Conservation (phyloP, 225 moss, liverwort and hornwort genomes). For the Physcomitrium patens region DNA sequence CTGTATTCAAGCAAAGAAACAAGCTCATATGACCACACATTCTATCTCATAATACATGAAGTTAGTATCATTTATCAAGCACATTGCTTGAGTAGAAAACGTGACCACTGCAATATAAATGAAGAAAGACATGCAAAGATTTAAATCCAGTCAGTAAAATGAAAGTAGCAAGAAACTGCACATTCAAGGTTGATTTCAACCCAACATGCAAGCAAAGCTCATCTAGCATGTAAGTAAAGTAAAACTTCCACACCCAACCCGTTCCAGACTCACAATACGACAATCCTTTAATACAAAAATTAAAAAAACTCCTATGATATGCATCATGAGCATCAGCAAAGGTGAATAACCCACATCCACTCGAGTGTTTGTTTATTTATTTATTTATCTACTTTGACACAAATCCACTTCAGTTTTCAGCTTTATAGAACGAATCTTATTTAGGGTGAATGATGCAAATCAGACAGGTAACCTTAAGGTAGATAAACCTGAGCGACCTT, state of each 20-base stretch:
- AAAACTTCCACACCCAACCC: background rate
- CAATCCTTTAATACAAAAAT: background rate
- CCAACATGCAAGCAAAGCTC: too few species aligned
- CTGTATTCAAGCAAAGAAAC: conserved; percentile 8
- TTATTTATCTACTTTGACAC: too few species aligned
- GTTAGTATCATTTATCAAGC: conserved; percentile 17
- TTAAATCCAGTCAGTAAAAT: background rate
- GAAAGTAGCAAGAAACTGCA: background rate
- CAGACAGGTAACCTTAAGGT: background rate
- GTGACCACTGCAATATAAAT: background rate
- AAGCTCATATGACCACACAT: conserved; percentile 5
- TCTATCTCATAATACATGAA: background rate
- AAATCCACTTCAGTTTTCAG: background rate
- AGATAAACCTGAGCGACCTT: conserved; percentile 22
- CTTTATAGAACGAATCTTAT: background rate
- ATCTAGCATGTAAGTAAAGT: too few species aligned
- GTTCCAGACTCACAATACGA: background rate
- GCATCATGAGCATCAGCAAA: background rate
- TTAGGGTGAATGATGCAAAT: background rate
- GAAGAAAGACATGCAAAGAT: background rate
- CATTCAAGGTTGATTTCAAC: background rate
- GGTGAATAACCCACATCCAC: too few species aligned
- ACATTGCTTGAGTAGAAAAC: background rate
- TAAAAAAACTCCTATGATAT: background rate
- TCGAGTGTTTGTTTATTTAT: too few species aligned